phyloP scores from a whole-genome alignment of 148 eudicot genomes.

The Cornus suecica region DNA sequence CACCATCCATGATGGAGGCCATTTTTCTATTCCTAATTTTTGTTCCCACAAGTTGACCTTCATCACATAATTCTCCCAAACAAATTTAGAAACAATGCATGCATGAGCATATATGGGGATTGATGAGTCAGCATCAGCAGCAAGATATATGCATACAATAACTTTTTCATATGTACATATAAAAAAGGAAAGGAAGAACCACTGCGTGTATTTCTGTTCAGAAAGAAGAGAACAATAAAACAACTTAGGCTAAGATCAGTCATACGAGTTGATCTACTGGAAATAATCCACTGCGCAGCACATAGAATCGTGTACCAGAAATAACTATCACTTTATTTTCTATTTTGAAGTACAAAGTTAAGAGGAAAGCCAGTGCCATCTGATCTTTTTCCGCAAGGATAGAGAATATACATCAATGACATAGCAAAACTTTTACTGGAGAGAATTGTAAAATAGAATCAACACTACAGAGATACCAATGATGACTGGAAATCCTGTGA shows the following conservation, averaged over 20 bases:
- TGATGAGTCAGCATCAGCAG: not conserved
- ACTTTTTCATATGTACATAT: too few species aligned
- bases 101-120: not conserved
- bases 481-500: constrained; percentile 74
- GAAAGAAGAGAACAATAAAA: not conserved
- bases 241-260: not conserved
- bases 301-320: not conserved
- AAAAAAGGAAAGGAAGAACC: not conserved
- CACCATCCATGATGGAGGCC: not conserved
- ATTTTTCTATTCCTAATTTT: too few species aligned
- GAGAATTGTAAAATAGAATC: constrained; percentile 82
- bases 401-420: constrained; percentile 12
- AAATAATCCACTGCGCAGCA: not conserved
- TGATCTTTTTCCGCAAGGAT: constrained; percentile 6
- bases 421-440: constrained; percentile 33
- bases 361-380: not conserved
- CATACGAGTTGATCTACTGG: not conserved
- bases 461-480: constrained; percentile 83
- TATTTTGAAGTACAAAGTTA: not conserved
- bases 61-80: not conserved
- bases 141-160: too few species aligned
- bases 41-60: not conserved
- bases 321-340: not conserved
- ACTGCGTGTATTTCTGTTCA: not conserved
- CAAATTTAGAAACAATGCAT: not conserved